A percentile compares a stretch with the other conserved stretches of the same genome.
phyloP scores from a whole-genome alignment of 2,329 filamentous ascomycete genomes.

The Claviceps cyperi region DNA sequence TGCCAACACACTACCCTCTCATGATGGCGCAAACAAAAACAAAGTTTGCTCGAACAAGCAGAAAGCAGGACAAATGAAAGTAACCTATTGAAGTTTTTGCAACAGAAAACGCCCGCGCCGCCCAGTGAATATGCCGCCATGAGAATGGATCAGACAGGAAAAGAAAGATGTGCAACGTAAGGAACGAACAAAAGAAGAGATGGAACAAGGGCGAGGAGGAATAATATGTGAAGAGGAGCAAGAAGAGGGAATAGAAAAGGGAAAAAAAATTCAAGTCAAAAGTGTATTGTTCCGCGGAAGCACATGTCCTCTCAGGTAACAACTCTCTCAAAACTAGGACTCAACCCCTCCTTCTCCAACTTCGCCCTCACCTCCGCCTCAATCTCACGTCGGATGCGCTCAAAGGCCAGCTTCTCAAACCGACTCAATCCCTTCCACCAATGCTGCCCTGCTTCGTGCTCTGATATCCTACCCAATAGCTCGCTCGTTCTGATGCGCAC shows the following conservation, averaged over 20 bases:
- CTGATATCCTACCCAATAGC: slow-evolving; percentile 65
- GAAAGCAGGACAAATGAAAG: not conserved
- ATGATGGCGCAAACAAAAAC: not conserved
- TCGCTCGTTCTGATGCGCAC: slow-evolving; percentile 67
- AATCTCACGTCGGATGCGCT: slow-evolving; percentile 56
- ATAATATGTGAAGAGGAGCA: not conserved
- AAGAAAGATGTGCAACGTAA: not conserved
- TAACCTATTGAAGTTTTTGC: not conserved
- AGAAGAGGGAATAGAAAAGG: not conserved
- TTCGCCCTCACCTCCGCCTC: slow-evolving; percentile 36
- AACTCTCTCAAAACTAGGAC: slow-evolving; percentile 29
- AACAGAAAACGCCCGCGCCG: slow-evolving; percentile 1
- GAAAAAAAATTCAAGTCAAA: not conserved
- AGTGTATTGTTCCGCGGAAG: too few species aligned
- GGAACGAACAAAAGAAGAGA: not conserved
- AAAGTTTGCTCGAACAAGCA: not conserved
- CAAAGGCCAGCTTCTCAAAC: slow-evolving; percentile 78
- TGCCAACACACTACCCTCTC: not conserved
- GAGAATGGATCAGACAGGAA: not conserved
- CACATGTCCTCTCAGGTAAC: slow-evolving; percentile 26
- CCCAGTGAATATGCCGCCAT: slow-evolving; percentile 2
- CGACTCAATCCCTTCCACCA: slow-evolving; percentile 80
- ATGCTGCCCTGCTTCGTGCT: slow-evolving; percentile 81
- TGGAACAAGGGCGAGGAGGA: not conserved
- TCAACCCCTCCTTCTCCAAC: slow-evolving; percentile 29